Evolutionary conservation across 495 filamentous ascomycete genomes (phyloP), one percentile per base, ranked within the genome.

Genomic region (Penicillium atrosanguineum): DNA sequence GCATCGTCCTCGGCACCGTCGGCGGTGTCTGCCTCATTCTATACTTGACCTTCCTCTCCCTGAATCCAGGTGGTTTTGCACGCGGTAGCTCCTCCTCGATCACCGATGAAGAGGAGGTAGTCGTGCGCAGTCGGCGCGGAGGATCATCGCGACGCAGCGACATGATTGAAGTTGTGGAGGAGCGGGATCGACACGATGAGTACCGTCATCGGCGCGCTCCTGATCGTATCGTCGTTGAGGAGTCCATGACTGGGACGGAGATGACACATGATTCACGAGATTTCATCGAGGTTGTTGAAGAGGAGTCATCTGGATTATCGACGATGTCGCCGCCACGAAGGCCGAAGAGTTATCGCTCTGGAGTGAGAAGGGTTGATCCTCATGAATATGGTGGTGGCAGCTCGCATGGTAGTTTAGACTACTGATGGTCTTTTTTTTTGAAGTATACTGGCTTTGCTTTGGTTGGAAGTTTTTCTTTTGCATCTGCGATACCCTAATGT

Each of bases 1-100:
- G 90, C 55, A 93, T 95, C 48, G 83, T 90, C 21, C 81, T 96
- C 29, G 91, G 91, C 57, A 79, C 82, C 44, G 85, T 95, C n/a
- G 81, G 74, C n/a, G 91, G 87, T 49, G 91, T 96, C 73, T 62
- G 93, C 15, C 75, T 96, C 3, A 49, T 92, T 28, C 75, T 94
- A 34, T 90, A 83, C 75, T 76, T 94, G 0, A 66, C 95, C 60
- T 92, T 87, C 70, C 80, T 80, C 20, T 83, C 80, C 51, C 69
- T 90, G 58, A 68, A 80, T n/a, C 77, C 79, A 3, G 69, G 70
- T 34, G 68, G 64, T 1, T 43, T 62, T 4, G 61, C 63, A 8
- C 62, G 68, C 25, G 56, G 56, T 14, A 61, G 62, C 1, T 50
- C 52, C 16, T 46, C 58, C 43, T 47, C 57, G 11, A 41, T 23